These are phyloP conservation scores for Cystofilobasidium ferigula DNA, from an alignment of 768 basidiomycete genomes.

Conservation along the genomic window DNA sequence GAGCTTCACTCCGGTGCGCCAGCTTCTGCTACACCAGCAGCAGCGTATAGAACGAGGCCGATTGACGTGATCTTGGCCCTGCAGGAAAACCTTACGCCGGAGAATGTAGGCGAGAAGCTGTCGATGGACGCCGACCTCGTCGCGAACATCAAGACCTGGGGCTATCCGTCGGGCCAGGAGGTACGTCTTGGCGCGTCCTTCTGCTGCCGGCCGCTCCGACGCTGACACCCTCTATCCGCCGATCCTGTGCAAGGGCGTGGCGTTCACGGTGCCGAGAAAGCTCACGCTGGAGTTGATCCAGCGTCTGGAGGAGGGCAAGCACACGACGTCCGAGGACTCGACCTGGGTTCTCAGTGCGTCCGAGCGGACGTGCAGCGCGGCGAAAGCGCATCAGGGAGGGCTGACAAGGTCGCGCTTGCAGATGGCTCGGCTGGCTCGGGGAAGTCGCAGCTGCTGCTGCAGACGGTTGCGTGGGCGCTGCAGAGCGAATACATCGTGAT, in stretches of 20 bases:
- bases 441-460: slow-evolving; percentile 20
- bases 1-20: slow-evolving; percentile 2
- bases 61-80: background rate
- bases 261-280: slow-evolving; percentile 12
- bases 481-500: slow-evolving; percentile 18
- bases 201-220: background rate
- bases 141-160: background rate
- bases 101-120: background rate
- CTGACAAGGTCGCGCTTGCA: background rate
- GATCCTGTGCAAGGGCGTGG: background rate
- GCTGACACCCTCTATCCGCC: background rate
- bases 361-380: background rate
- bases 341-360: slow-evolving; percentile 18
- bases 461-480: slow-evolving; percentile 8
- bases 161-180: background rate
- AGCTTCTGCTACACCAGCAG: no score
- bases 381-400: background rate
- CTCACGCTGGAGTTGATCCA: slow-evolving; percentile 17
- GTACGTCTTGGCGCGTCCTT: background rate
- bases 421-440: slow-evolving; percentile 20
- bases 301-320: background rate
- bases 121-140: background rate
- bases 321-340: background rate
- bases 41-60: no score
- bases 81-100: background rate